Percentiles rank a stretch among this genome's conserved stretches.
phyloP scores from a whole-genome alignment of 441 rosid species.

The Croton setiger region DNA sequence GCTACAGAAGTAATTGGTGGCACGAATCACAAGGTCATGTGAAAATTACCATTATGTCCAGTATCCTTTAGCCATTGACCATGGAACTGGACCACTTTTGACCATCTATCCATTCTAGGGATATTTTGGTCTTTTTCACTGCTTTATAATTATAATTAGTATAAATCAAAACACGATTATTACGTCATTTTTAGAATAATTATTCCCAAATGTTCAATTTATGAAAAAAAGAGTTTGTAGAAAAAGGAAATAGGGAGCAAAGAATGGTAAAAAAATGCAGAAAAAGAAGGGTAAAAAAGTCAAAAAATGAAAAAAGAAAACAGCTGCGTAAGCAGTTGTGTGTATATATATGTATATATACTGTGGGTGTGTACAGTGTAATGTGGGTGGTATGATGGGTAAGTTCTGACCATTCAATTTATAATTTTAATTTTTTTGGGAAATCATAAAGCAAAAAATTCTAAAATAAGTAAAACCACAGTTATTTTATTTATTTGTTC shows the following conservation, averaged over 20 bases:
- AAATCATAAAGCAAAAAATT: conserved; percentile 26
- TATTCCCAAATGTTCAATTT: background rate
- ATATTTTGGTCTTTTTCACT: conserved; percentile 9
- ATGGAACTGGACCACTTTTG: conserved; percentile 31
- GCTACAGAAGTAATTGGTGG: conserved; percentile 15
- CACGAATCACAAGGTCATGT: conserved; percentile 22
- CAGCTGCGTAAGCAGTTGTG: conserved; percentile 28
- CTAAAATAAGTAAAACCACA: conserved; percentile 12
- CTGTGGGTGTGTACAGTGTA: conserved; percentile 24
- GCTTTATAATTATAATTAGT: too few species aligned
- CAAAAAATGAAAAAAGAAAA: background rate
- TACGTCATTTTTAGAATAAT: too few species aligned
- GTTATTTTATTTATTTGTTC: background rate
- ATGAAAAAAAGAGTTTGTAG: background rate
- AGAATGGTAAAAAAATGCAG: background rate
- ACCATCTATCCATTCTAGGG: conserved; percentile 15
- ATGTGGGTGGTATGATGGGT: conserved; percentile 18
- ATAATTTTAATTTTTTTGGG: conserved; percentile 23
- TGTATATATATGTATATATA: background rate
- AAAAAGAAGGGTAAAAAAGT: conserved; percentile 17
- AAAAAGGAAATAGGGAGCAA: background rate
- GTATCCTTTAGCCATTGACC: conserved; percentile 22
- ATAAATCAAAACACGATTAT: too few species aligned
- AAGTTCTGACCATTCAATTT: conserved; percentile 22
- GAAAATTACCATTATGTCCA: conserved; percentile 31